Percentiles rank a stretch among this genome's conserved stretches.
Evolutionary conservation across 768 basidiomycete genomes (phyloP).

Genomic region (Boletus vermiculosoides): DNA sequence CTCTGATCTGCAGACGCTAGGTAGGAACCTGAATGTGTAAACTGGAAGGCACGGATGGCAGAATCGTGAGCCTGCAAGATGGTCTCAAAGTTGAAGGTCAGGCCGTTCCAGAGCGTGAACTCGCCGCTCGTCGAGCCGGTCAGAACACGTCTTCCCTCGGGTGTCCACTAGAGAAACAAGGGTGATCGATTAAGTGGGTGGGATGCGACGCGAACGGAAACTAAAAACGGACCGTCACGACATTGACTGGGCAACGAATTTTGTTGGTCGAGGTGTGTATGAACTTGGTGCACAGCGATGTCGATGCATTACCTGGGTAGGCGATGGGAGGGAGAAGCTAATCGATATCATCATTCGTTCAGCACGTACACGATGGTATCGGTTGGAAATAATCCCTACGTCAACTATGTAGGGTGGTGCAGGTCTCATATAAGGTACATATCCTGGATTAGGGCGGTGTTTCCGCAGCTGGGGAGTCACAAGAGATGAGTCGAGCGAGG

Average conservation of each 20-base stretch:
- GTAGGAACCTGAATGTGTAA: slow-evolving; percentile 92
- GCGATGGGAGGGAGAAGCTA: slow-evolving; percentile 94
- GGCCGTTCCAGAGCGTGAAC: slow-evolving; percentile 98
- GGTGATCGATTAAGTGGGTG: background rate
- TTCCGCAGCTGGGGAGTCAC: slow-evolving; percentile 56
- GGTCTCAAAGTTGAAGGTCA: slow-evolving; percentile 99
- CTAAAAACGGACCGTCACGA: slow-evolving; percentile 74
- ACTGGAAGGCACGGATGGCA: slow-evolving; percentile 84
- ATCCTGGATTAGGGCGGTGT: slow-evolving; percentile 74
- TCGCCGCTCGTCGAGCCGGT: slow-evolving; percentile 97
- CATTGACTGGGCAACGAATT: slow-evolving; percentile 94
- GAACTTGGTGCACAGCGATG: slow-evolving; percentile 94
- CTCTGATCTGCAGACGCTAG: slow-evolving; percentile 90
- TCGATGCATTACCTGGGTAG: slow-evolving; percentile 87
- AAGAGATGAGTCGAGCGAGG: background rate
- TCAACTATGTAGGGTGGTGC: slow-evolving; percentile 88
- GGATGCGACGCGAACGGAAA: background rate
- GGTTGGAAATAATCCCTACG: slow-evolving; percentile 46
- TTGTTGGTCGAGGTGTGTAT: slow-evolving; percentile 99
- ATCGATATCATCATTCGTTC: slow-evolving; percentile 25
- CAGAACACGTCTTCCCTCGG: slow-evolving; percentile 88
- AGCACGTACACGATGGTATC: slow-evolving; percentile 19
- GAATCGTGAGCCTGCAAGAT: slow-evolving; percentile 99
- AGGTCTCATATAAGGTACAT: slow-evolving; percentile 76
- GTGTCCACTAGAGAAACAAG: slow-evolving; percentile 75